Base-by-base conservation (phyloP, 768 basidiomycete genomes). In the Mrakia blollopis region DNA sequence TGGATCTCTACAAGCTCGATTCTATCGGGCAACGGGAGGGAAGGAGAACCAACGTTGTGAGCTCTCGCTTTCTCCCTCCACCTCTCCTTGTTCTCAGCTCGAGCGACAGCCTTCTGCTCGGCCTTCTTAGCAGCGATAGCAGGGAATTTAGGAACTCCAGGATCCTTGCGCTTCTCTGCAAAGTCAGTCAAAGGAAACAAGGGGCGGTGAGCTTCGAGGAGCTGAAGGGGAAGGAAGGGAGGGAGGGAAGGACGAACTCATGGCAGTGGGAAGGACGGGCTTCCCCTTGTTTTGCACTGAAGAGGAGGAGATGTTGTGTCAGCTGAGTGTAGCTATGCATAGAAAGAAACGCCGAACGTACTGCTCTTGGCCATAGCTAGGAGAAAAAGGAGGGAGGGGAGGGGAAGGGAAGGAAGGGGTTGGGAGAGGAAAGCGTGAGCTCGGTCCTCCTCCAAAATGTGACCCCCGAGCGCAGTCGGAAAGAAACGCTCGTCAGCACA, bases 131-230 rank as follows among this genome's bases (percentile, higher is more conserved):
- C 72, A n/a, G 76, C 76, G 68, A 91, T 85, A 84, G 89, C 86
- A 23, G 92, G 90, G 2, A 96, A 87, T 81, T 91, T 89, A 9
- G 94, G 94, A 2, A 97, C 85, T 25, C 93, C 94, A 50, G 92
- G 91, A 82, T 96, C 94, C 82, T 92, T 94, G 84, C 91, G 93
- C 57, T 93, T 85, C 81, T 91, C 92, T 93, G 68, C 13, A 16
- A n/a, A 21, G 18, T 25, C 52, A 23, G 30, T 23, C 25, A n/a
- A n/a, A n/a, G n/a, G n/a, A n/a, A 44, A 47, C 3, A n/a, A 47
- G 13, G 28, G 23, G 23, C 16, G 32, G 39, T 52, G 30, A 60
- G 71, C n/a, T 23, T 16, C 3, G 28, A 13, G 5, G 30, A 39
- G 54, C 21, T 13, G 21, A 35, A 23, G 10, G 25, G 14, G 52